phyloP scores from a whole-genome alignment of 2,329 filamentous ascomycete species.

The Trichoderma simmonsii region DNA sequence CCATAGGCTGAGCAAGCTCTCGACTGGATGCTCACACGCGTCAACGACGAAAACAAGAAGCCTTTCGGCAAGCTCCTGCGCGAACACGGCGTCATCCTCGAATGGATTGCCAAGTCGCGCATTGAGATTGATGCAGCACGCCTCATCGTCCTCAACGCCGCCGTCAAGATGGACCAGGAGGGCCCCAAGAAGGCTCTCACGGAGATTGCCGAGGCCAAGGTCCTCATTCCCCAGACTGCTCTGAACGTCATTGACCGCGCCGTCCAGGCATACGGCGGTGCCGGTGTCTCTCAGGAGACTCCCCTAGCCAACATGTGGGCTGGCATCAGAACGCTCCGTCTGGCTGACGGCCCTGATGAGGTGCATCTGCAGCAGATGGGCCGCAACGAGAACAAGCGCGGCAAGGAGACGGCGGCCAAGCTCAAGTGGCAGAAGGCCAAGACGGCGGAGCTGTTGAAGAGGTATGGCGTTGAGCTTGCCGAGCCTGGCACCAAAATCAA shows the following conservation, averaged over 20 bases:
- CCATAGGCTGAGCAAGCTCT: constrained; percentile 75
- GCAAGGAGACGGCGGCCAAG: constrained; percentile 56
- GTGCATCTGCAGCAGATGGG: constrained; percentile 84
- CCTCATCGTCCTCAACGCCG: constrained; percentile 87
- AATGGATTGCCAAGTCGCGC: constrained; percentile 88
- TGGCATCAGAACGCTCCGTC: constrained; percentile 72
- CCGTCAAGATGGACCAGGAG: constrained; percentile 86
- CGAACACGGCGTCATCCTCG: constrained; percentile 90
- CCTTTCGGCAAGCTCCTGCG: constrained; percentile 85
- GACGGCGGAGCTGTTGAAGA: constrained; percentile 62
- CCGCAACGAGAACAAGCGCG: constrained; percentile 73
- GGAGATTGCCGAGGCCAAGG: constrained; percentile 94
- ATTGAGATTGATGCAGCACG: constrained; percentile 93
- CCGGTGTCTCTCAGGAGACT: constrained; percentile 91
- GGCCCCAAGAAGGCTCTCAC: constrained; percentile 86
- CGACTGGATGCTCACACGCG: constrained; percentile 89
- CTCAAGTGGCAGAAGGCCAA: constrained; percentile 63
- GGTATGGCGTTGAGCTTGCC: constrained; percentile 47
- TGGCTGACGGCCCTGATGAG: constrained; percentile 95
- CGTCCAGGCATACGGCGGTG: constrained; percentile 86
- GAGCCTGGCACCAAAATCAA: constrained; percentile 54
- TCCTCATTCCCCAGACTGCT: constrained; percentile 78
- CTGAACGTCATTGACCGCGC: constrained; percentile 90
- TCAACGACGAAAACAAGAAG: constrained; percentile 88
- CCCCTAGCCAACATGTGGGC: constrained; percentile 84